Evolutionary conservation across 495 filamentous ascomycete species (phyloP), one percentile per base, ranked within the genome.

Genomic region (Neurospora sp.): DNA sequence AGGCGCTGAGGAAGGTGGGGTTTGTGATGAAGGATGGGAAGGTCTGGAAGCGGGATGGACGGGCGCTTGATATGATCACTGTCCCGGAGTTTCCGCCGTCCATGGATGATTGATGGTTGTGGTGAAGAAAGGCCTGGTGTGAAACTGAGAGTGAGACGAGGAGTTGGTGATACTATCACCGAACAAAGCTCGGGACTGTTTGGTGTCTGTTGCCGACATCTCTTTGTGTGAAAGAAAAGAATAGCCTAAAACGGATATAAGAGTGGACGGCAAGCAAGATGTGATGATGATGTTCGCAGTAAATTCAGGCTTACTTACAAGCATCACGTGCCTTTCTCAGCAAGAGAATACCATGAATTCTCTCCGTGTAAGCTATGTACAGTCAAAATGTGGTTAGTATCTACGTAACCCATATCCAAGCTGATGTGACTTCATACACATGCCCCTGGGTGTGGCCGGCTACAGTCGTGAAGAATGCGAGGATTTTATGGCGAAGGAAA

Each of bases 21-120:
- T 87, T 86, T 74, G 85, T 87, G 20, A 87, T 88, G 85, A 87
- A 87, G 72, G 84, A 87, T 71, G 85, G 79, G 2, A 76, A 71
- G 69, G 79, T 86, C 16, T 86, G 84, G 79, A 81, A 81, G 70
- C 38, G 44, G 44, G 72, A 80, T 31, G 79, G 78, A 0, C 38
- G 45, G 16, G 70, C 79, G 41, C 72, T 74, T 18, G 74, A 68
- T 45, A 76, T 78, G 74, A 61, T 77, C 4, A 3, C 27, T 12
- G 38, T 59, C 4, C 68, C 76, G n/a, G 37, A 72, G 61, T 80
- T 78, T 75, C 72, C 73, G 16, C 31, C 53, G 27, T 35, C 22
- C 53, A 65, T 65, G 53, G 53, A 35, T 4, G 31, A 65, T 18
- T 35, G 53, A 65, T 3, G 14, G 3, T 65, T 4, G 27, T 4